Evolutionary conservation across 768 basidiomycete genomes (phyloP).

Genomic region (Tulasnella sp.): DNA sequence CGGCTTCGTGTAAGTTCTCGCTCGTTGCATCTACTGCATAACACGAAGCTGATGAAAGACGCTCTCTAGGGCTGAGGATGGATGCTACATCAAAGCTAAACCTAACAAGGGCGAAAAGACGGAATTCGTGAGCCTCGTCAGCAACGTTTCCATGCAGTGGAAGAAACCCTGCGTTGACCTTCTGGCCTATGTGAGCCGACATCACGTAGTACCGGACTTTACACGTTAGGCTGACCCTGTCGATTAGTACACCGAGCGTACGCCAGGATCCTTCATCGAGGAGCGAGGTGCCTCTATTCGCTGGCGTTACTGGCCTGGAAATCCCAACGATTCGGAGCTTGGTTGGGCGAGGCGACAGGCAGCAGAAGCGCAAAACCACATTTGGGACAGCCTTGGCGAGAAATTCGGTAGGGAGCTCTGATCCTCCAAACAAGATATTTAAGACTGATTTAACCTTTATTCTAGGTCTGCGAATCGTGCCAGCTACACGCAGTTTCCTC

Average conservation of each 20-base stretch:
- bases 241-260: conserved; percentile 82
- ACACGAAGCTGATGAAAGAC: conserved; percentile 15
- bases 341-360: conserved; percentile 87
- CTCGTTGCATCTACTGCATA: not conserved
- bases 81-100: conserved; percentile 75
- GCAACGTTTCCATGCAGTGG: conserved; percentile 79
- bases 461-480: conserved; percentile 71
- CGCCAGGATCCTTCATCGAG: conserved; percentile 82
- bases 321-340: conserved; percentile 54
- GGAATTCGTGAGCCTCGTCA: conserved; percentile 80
- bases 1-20: conserved; percentile 68
- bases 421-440: not conserved
- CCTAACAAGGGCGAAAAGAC: conserved; percentile 44
- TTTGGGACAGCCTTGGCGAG: conserved; percentile 66
- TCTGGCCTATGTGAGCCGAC: conserved; percentile 69
- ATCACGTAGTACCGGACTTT: not conserved
- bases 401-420: not conserved
- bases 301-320: conserved; percentile 80
- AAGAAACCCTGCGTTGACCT: conserved; percentile 81
- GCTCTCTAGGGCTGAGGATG: conserved; percentile 74
- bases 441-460: not conserved
- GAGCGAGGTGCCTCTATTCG: conserved; percentile 80
- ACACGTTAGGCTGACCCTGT: not conserved
- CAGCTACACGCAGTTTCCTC: conserved; percentile 77
- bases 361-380: conserved; percentile 90